A percentile compares a stretch with the other conserved stretches of the same genome.
Evolutionary conservation across 1,284 basidiomycete species (phyloP).

Genomic region (Gastroboletus turbinatus): DNA sequence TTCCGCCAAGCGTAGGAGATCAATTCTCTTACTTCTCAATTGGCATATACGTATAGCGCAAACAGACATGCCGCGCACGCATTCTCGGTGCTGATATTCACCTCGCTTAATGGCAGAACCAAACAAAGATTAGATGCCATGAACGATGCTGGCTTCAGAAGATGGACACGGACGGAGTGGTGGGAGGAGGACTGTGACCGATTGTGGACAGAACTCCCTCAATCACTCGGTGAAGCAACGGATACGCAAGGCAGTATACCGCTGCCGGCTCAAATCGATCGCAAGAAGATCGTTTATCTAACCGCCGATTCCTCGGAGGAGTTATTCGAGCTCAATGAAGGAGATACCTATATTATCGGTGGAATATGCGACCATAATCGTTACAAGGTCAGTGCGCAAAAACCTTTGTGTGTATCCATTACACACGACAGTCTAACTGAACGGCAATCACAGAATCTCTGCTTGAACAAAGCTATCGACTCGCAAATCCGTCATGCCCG

Average conservation of each 20-base stretch:
- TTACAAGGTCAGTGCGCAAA: constrained; percentile 65
- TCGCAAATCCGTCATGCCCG: constrained; percentile 83
- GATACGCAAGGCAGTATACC: constrained; percentile 8
- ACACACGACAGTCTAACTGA: not conserved
- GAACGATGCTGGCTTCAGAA: constrained; percentile 67
- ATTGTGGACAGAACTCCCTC: constrained; percentile 52
- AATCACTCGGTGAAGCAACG: constrained; percentile 3
- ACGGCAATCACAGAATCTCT: constrained; percentile 65
- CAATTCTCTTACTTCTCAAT: constrained; percentile 82
- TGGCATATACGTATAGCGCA: constrained; percentile 86
- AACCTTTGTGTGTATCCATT: not conserved
- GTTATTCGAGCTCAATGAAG: constrained; percentile 74
- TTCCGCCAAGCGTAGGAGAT: constrained; percentile 65
- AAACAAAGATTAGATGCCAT: constrained; percentile 66
- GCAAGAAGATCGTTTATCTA: constrained; percentile 79
- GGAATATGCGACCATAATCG: constrained; percentile 97
- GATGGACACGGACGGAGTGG: constrained; percentile 85
- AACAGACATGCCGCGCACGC: constrained; percentile 76
- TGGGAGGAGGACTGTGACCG: constrained; percentile 71
- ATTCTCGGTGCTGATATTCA: constrained; percentile 74
- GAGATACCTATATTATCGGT: constrained; percentile 93
- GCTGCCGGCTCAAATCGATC: constrained; percentile 2
- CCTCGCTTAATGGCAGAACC: constrained; percentile 75
- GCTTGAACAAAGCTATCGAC: constrained; percentile 80
- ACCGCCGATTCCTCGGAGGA: constrained; percentile 93